Conservation (phyloP, 305 asterid genomes). For the Solanum chacoense region DNA sequence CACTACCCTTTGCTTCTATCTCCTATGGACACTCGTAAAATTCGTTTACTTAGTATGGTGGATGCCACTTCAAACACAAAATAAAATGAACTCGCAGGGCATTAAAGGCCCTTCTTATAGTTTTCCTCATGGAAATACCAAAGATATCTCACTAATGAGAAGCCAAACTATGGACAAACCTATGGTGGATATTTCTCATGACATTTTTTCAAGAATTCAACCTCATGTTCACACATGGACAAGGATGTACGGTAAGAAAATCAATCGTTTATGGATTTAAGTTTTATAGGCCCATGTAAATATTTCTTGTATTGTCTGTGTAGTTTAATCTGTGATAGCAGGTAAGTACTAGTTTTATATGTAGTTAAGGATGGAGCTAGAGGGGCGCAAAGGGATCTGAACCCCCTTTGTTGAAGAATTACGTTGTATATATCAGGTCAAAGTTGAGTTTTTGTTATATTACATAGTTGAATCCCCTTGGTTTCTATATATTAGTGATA, state of each 20-base stretch:
- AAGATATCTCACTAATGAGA: conserved; percentile 37
- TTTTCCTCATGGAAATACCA: conserved; percentile 55
- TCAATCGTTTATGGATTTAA: not conserved
- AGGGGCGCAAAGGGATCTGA: not conserved
- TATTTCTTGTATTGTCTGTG: not conserved
- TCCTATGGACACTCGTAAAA: conserved; percentile 16
- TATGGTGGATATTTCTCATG: conserved; percentile 36
- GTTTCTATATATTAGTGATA: not conserved
- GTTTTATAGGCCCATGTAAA: not conserved
- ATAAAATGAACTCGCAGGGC: conserved; percentile 38
- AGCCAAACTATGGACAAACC: conserved; percentile 31
- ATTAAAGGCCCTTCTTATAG: conserved; percentile 43
- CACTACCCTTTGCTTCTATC: conserved; percentile 7
- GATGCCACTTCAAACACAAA: conserved; percentile 27
- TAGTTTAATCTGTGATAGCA: not conserved
- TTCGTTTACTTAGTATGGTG: conserved; percentile 33
- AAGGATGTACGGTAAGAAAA: conserved; percentile 33
- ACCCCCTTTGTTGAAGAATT: not conserved
- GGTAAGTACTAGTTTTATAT: not conserved
- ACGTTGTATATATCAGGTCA: not conserved
- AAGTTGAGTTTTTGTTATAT: not conserved
- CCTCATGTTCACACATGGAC: conserved; percentile 58
- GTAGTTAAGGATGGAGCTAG: not conserved
- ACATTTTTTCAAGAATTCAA: conserved; percentile 38
- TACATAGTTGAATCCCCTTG: not conserved